Evolutionary conservation across 805 yeast genomes (phyloP).

Genomic region (Sugiyamaella smithiae): DNA sequence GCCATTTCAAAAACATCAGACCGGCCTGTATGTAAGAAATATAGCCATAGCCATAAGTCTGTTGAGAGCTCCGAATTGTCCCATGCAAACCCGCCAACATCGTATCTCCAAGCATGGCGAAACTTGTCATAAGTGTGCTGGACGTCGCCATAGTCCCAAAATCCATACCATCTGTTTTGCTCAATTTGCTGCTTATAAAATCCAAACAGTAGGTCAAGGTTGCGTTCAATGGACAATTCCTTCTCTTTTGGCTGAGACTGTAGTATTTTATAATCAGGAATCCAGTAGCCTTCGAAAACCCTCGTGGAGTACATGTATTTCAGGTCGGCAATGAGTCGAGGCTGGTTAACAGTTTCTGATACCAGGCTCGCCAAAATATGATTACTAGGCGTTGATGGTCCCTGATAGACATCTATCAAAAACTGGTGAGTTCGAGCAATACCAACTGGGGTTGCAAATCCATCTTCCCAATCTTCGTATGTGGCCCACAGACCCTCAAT

Average conservation of each 20-base stretch:
- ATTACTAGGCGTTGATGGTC: background rate
- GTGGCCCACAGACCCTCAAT: constrained; percentile 10
- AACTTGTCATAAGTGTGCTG: constrained; percentile 10
- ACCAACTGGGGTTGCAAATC: constrained; percentile 10
- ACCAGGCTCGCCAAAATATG: background rate
- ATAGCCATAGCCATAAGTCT: constrained; percentile 13
- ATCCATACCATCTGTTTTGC: constrained; percentile 12
- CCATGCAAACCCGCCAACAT: constrained; percentile 15
- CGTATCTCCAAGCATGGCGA: constrained; percentile 9
- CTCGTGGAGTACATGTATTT: background rate
- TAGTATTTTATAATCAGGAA: constrained; percentile 3
- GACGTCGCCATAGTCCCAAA: constrained; percentile 13
- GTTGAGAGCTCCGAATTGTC: constrained; percentile 12
- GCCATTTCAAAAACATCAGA: constrained; percentile 9
- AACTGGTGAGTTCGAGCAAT: constrained; percentile 9
- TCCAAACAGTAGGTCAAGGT: background rate
- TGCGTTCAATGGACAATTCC: constrained; percentile 2
- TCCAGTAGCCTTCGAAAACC: constrained; percentile 6
- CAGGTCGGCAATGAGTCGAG: constrained; percentile 3
- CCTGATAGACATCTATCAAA: constrained; percentile 5
- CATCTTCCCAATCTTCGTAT: constrained; percentile 14
- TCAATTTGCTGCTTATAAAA: constrained; percentile 7
- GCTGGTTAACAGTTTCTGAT: background rate
- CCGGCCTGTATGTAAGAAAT: constrained; percentile 7
- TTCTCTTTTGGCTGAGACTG: background rate